Evolutionary conservation across 2,329 filamentous ascomycete genomes (phyloP).

Genomic region (Taxawa tesnikishii): DNA sequence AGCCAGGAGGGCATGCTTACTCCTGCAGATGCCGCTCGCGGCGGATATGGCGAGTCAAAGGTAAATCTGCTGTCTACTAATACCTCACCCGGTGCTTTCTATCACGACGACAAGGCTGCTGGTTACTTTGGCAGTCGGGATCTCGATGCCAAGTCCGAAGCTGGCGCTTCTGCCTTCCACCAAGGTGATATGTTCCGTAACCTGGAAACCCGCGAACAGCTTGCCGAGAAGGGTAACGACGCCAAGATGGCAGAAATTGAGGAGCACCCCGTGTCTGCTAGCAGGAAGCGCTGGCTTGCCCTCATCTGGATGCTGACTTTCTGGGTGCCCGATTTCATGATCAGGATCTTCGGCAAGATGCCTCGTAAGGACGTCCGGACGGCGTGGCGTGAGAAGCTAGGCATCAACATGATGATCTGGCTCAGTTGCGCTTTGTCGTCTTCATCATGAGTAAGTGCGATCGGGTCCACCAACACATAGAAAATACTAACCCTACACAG

Average conservation of each 20-base stretch:
- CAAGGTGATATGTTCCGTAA: constrained; percentile 98
- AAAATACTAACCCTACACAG: constrained; percentile 16
- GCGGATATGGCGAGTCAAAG: constrained; percentile 47
- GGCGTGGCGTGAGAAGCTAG: constrained; percentile 94
- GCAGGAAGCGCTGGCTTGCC: constrained; percentile 83
- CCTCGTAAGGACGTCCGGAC: constrained; percentile 80
- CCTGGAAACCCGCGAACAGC: constrained; percentile 81
- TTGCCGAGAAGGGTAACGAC: constrained; percentile 90
- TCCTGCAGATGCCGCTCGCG: constrained; percentile 36
- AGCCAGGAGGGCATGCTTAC: constrained; percentile 48
- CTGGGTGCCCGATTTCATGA: constrained; percentile 73
- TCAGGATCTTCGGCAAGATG: constrained; percentile 70
- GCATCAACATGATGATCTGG: constrained; percentile 98
- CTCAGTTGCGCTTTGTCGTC: constrained; percentile 61
- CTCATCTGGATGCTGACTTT: constrained; percentile 75
- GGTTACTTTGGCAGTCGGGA: constrained; percentile 76
- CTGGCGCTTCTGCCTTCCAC: constrained; percentile 80
- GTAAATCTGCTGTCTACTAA: constrained; percentile 39
- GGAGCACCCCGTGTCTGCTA: constrained; percentile 61
- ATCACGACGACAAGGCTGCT: constrained; percentile 62
- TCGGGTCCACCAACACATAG: not conserved
- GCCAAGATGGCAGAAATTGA: constrained; percentile 86
- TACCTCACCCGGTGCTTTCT: constrained; percentile 43
- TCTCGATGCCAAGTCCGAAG: constrained; percentile 76
- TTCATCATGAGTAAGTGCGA: constrained; percentile 63